Base-by-base conservation (phyloP, 176 grass and related monocot genomes). In the Oryza longistaminata region DNA sequence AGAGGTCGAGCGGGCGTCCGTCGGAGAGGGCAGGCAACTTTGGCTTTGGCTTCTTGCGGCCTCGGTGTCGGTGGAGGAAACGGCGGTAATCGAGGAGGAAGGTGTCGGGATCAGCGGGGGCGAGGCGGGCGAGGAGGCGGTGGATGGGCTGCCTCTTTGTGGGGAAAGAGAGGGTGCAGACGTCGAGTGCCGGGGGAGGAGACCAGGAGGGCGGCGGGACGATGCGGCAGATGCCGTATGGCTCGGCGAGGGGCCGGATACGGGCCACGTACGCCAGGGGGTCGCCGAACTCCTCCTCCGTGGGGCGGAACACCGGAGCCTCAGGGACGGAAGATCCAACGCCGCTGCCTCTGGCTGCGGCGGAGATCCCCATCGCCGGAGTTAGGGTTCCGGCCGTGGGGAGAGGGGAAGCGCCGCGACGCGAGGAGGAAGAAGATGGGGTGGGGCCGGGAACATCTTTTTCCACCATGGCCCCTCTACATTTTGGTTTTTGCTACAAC, bases 111-210 rank as follows among this genome's bases (percentile, higher is more conserved):
- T 97, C 95, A 49, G 90, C 88, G 10, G 95, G 94, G 6, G 95
- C 88, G 3, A 88, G 89, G n/a, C 95, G 93, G 4, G 93, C 89
- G 72, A 95, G 92, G 71, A 97, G 92, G 73, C 73, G 84, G 79
- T 95, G 87, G 79, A 97, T 97, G 62, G 88, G 90, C 91, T 97
- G 93, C 4, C 87, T 88, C 91, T 95, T 97, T 29, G 93, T 95
- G 76, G 89, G 91, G 75, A 97, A 93, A 11, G 87, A 80, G 55
- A 94, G 77, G 3, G 89, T 76, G 10, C 66, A 22, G 43, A 80
- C 81, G 64, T 94, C 87, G 29, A 92, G 89, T 53, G 88, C 85
- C 53, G 46, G 80, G 0, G 95, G 95, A 37, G 92, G 95, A 3
- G 77, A 88, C 95, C 95, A 97, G 16, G 89, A 93, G 2, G 66